phyloP scores from a whole-genome alignment of 73 alveolate genomes.

The Uronychia binucleata region DNA sequence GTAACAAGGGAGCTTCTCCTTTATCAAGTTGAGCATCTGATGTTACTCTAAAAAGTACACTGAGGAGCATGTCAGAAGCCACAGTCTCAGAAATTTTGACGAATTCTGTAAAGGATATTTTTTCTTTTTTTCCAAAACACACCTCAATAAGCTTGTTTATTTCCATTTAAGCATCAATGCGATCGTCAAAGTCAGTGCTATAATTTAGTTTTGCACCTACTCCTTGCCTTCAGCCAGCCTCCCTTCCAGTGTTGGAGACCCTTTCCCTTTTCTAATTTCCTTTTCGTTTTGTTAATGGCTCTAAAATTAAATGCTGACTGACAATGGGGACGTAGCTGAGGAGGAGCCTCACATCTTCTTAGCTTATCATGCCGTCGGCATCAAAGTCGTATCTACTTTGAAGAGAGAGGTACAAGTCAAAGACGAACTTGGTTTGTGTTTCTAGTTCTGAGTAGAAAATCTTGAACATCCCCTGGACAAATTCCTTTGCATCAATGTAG shows the following conservation, averaged over 20 bases:
- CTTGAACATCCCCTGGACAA: conserved; percentile 72
- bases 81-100: conserved; percentile 27
- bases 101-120: conserved; percentile 41
- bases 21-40: conserved; percentile 32
- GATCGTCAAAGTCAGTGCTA: conserved; percentile 37
- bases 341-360: conserved; percentile 47
- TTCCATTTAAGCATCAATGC: conserved; percentile 47
- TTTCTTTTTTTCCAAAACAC: conserved; percentile 39
- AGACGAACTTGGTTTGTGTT: conserved; percentile 48
- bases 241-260: neutral
- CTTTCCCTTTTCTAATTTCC: no score
- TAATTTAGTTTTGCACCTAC: neutral
- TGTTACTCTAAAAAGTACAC: neutral
- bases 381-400: conserved; percentile 45
- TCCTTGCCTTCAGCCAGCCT: neutral
- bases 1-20: conserved; percentile 59
- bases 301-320: neutral
- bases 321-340: conserved; percentile 34
- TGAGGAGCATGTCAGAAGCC: conserved; percentile 52
- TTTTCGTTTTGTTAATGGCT: neutral
- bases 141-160: conserved; percentile 37
- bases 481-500: conserved; percentile 79
- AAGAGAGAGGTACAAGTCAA: conserved; percentile 48
- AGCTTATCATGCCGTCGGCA: conserved; percentile 27
- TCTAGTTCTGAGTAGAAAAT: conserved; percentile 57